These are phyloP conservation scores for Lathyrus tuberosus DNA, from an alignment of 306 rosid genomes.

Conservation along the genomic window DNA sequence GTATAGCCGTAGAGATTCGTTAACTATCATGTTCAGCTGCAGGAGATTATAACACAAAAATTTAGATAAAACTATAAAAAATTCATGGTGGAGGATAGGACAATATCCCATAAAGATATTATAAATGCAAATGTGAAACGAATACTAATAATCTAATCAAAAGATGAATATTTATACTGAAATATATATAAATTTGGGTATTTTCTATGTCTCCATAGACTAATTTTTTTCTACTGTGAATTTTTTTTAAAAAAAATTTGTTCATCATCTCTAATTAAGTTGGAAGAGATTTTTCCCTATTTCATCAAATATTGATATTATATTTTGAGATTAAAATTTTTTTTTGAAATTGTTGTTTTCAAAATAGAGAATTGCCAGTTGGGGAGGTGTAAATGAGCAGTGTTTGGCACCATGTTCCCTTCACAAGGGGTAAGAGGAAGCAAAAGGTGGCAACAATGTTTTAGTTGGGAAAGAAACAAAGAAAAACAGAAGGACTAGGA, in stretches of 20 bases:
- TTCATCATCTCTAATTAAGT: no score
- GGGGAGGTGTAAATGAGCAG: constrained; percentile 33
- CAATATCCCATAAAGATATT: not conserved
- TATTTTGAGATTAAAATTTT: no score
- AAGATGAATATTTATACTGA: no score
- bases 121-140: not conserved
- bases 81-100: not conserved
- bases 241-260: no score
- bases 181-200: no score
- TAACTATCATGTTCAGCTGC: constrained; percentile 88
- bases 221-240: no score
- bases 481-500: constrained; percentile 40
- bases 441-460: constrained; percentile 43
- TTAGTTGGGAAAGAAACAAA: constrained; percentile 11
- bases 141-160: not conserved
- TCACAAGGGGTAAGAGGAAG: constrained; percentile 39
- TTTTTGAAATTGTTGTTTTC: no score
- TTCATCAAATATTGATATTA: no score
- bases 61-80: not conserved
- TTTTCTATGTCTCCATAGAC: no score
- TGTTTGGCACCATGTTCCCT: constrained; percentile 43
- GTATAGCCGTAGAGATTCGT: constrained; percentile 81
- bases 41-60: constrained; percentile 9
- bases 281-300: no score
- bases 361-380: not conserved